phyloP scores from a whole-genome alignment of 1,284 basidiomycete genomes.

The Microbotryomycetes sp. region DNA sequence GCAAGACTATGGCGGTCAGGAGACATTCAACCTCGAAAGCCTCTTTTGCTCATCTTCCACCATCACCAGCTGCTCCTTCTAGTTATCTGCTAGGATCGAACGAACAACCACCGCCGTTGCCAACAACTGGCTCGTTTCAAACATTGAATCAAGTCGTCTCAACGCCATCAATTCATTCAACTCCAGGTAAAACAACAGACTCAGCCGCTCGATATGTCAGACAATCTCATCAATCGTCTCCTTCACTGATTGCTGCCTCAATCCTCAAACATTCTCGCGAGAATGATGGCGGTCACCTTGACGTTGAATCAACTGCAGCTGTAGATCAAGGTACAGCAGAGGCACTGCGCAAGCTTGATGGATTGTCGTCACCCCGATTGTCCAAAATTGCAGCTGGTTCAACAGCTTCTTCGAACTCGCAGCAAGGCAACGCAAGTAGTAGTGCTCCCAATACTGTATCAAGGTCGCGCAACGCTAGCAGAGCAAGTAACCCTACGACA shows the following conservation, averaged over 20 bases:
- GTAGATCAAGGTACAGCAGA: slow-evolving; percentile 82
- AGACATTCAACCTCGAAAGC: not conserved
- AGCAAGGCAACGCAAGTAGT: slow-evolving; percentile 54
- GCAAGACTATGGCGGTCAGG: slow-evolving; percentile 8
- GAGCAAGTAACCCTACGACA: not conserved
- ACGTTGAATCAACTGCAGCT: slow-evolving; percentile 68
- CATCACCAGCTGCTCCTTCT: slow-evolving; percentile 29
- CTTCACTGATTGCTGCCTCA: slow-evolving; percentile 35
- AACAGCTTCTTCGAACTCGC: slow-evolving; percentile 14
- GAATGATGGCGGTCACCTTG: slow-evolving; percentile 47
- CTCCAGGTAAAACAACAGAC: not conserved
- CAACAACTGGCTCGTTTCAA: too few species aligned
- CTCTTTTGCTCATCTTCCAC: slow-evolving; percentile 27
- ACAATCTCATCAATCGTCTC: slow-evolving; percentile 32
- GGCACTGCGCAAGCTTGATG: slow-evolving; percentile 87
- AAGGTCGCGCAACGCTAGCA: slow-evolving; percentile 59
- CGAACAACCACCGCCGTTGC: slow-evolving; percentile 45
- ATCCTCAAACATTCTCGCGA: slow-evolving; percentile 39
- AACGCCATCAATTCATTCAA: slow-evolving; percentile 50
- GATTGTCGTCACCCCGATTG: slow-evolving; percentile 48
- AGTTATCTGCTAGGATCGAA: slow-evolving; percentile 6
- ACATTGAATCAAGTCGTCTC: slow-evolving; percentile 59
- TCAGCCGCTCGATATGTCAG: slow-evolving; percentile 17
- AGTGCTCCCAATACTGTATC: slow-evolving; percentile 44
- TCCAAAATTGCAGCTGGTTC: too few species aligned